Base-by-base conservation (phyloP, 129 eudicot genomes). In the Flaveria ramosissima region DNA sequence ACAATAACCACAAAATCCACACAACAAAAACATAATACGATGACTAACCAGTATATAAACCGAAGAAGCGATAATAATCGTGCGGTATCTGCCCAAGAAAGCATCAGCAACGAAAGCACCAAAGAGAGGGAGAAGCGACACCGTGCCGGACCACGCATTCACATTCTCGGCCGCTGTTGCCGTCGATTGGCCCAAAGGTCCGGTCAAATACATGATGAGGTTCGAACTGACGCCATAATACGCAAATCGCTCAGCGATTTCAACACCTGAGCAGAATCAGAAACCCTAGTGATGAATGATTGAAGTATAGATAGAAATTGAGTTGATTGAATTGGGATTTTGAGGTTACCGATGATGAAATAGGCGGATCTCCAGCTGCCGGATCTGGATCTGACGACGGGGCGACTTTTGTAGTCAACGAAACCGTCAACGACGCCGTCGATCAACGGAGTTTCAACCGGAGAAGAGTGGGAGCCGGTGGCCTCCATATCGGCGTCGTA, bases 61-160 rank as follows among this genome's bases (percentile, higher is more conserved):
- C 8, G 87, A 64, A 11, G 96, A 92, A 12, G 96, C 78, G 21
- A 83, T 56, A 14, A 89, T 19, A 51, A 89, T 84, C 1, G 97
- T 92, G 19, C 85, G 77, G 20, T 80, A 92, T 46, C 89, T 84
- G 2, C 97, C 97, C 42, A 92, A 75, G 72, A 72, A 86, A 6
- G 93, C 84, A 80, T 90, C 96, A 19, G 89, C 89, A 68, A 84
- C 68, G 15, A 84, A 83, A 47, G 89, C 92, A n/a, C 90, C 92
- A 9, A 86, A 51, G 30, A 90, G 74, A 0, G 93, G 96, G 3
- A 86, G 79, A 41, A 88, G 77, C 41, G 70, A 74, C 59, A 81
- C 89, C 26, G 81, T 63, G 19, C 96, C 96, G 0, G 79, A 16
- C 96, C 91, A 90, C 9, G 84, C 74, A 76, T 88, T 90, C 14